phyloP scores from a whole-genome alignment of 2,329 filamentous ascomycete genomes.

The Neofusicoccum sp. region DNA sequence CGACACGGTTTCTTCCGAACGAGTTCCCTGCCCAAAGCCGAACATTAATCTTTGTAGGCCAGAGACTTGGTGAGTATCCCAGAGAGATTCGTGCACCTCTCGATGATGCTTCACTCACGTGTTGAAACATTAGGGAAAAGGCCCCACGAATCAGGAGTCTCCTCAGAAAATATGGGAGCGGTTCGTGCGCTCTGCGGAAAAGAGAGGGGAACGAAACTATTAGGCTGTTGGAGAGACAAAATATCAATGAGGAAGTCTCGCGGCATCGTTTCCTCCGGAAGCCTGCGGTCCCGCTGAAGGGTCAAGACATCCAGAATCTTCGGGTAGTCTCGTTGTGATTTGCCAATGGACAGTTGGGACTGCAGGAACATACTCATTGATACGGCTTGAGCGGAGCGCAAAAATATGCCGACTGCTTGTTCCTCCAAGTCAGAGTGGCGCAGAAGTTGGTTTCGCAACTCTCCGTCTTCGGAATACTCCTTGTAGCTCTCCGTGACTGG shows the following conservation, averaged over 20 bases:
- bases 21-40: too few relatives aligned
- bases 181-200: too few relatives aligned
- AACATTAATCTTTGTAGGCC: too few relatives aligned
- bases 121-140: too few relatives aligned
- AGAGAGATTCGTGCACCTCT: too few relatives aligned
- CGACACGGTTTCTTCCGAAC: too few relatives aligned
- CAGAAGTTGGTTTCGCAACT: accelerated
- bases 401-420: neutral
- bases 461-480: neutral
- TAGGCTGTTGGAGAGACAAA: neutral
- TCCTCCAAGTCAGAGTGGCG: neutral
- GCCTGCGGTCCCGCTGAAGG: neutral
- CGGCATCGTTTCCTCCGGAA: neutral
- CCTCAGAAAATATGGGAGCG: too few relatives aligned
- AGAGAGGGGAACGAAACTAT: too few relatives aligned
- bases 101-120: too few relatives aligned
- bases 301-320: neutral
- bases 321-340: neutral
- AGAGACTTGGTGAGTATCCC: too few relatives aligned
- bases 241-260: neutral
- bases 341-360: neutral
- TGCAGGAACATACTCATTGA: neutral
- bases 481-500: neutral
- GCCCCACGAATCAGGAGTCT: too few relatives aligned
- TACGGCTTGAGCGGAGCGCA: neutral